Base-by-base conservation (phyloP, 179 eudicot genomes). In the Beta corolliflora region DNA sequence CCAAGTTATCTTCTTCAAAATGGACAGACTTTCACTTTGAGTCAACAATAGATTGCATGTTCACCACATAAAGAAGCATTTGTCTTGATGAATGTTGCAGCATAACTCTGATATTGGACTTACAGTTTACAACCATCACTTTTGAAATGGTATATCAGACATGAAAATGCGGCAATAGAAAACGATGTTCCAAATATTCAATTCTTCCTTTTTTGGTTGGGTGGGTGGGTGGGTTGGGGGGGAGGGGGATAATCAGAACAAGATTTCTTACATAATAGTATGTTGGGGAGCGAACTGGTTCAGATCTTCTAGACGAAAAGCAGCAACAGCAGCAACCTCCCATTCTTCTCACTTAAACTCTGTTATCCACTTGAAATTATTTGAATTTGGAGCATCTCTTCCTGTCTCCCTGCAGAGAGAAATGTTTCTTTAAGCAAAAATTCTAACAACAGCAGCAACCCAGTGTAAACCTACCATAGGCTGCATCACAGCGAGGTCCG, bases 321-420 rank as follows among this genome's bases (percentile, higher is more conserved):
- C 76, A 85, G 64, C 84, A 85, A 54, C 94, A 90, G 79, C 94
- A 91, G 73, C 93, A 90, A 79, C 92, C 92, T 86, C 91, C 94
- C 94, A 91, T 91, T 82, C 80, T 77, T 85, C 74, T 85, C 65
- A 55, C 56, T 41, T 46, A 52, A n/a, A 75, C 41, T 76, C 41
- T 9, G 71, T 81, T 75, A 81, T 85, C 82, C 64, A 79, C 72
- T 75, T 52, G 70, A 77, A 52, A 81, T 21, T 83, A 58, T 21
- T 60, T 29, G 80, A 67, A 73, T 54, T 45, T 71, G 82, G 78
- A 71, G 80, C 78, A 85, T 81, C 36, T 64, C 82, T 67, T 75
- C 56, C 66, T 10, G 46, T 25, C 25, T 71, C 54, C 80, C 67
- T 59, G 80, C 75, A 79, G 55, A 85, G 10, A 73, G 70, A 15